Conservation (phyloP, 2,329 filamentous ascomycete species). For the Xylaria sp. region DNA sequence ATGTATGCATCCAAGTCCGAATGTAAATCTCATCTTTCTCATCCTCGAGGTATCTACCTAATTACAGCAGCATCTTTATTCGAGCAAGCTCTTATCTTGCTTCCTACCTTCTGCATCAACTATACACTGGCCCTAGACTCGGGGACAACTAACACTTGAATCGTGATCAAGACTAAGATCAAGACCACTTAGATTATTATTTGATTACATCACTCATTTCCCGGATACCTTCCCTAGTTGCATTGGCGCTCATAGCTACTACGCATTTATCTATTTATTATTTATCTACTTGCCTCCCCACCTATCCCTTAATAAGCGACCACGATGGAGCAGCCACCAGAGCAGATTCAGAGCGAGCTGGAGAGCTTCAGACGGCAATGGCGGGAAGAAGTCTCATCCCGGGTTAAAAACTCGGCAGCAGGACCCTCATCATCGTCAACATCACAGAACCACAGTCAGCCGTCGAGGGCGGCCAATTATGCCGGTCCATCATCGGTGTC, state of each 20-base stretch:
- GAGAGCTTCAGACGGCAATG: conserved; percentile 88
- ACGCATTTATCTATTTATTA: background rate
- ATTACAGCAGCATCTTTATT: background rate
- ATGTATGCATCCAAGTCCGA: background rate
- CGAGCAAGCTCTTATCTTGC: conserved; percentile 3
- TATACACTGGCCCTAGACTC: background rate
- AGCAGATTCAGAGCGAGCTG: conserved; percentile 72
- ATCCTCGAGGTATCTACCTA: background rate
- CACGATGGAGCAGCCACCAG: conserved; percentile 45
- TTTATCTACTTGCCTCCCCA: background rate
- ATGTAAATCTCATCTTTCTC: background rate
- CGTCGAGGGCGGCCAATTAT: conserved; percentile 27
- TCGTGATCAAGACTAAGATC: conserved; percentile 1
- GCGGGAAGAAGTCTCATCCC: conserved; percentile 77
- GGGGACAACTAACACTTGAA: background rate
- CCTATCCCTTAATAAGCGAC: conserved; percentile 19
- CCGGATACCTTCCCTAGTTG: background rate
- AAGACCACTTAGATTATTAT: background rate
- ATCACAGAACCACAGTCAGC: conserved; percentile 34
- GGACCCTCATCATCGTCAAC: conserved; percentile 27
- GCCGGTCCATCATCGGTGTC: conserved; percentile 33
- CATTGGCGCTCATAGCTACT: conserved; percentile 12
- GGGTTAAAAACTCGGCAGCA: conserved; percentile 51
- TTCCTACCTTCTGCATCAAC: background rate
- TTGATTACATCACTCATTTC: conserved; percentile 4